Evolutionary conservation across 768 basidiomycete species (phyloP), one percentile per base, ranked within the genome.

Genomic region (Tubosaeta sp.): DNA sequence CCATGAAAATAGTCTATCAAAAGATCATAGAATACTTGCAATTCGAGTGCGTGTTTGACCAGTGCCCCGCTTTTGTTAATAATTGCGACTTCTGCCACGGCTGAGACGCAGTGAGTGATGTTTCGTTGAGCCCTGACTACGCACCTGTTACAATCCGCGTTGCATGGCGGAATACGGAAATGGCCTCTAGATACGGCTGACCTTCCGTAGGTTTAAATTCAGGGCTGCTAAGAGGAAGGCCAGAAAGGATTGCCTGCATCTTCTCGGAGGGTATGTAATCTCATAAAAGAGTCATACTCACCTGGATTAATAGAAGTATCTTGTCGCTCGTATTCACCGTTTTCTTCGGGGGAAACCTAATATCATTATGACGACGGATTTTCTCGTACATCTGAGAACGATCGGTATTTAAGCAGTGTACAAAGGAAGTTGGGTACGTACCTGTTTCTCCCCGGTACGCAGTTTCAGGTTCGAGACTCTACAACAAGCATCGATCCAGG

Each of bases 241-340:
- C 82, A 14, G 82, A 81, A 17, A 91, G 72, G 38, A 88, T 75
- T 33, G 89, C 85, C 88, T 95, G 54, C 9, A 42, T 25, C 34
- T 43, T 48, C 37, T 63, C 26, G 59, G 51, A 49, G 39, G 42
- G 27, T 45, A 17, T 17, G 31, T n/a, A 16, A 44, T 26, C 8
- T 33, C 5, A 22, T 49, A 26, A 52, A 39, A 5, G 26, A 26
- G 5, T 5, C 11, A 22, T 34, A 39, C 68, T 51, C 43, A 88
- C 88, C 71, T 95, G 93, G 6, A 92, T 82, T 38, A 93, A 71
- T 6, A 95, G 64, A 65, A 89, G 84, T 10, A 89, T 77, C 65
- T 95, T 95, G 65, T 95, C 91, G 4, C 75, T 67, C 0, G 85
- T 77, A 56, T 78, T 84, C 42, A 86, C 85, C 5, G 86, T 70